These are phyloP conservation scores for Rhododendron vialii DNA, from an alignment of 148 eudicot genomes.

Conservation along the genomic window DNA sequence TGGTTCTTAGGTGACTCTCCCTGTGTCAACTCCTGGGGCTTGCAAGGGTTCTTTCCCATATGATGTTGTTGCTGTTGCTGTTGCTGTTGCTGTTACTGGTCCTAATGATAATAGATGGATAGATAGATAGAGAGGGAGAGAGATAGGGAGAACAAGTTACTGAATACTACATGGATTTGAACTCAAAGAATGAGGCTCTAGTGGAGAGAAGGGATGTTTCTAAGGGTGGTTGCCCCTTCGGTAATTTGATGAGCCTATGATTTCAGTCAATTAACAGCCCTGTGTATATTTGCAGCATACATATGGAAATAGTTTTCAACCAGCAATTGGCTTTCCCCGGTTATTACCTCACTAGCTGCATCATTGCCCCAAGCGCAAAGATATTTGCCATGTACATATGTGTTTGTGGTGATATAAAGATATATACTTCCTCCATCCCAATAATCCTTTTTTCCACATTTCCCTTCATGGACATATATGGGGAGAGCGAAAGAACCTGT, in stretches of 20 bases:
- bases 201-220: constrained; percentile 6
- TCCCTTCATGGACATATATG: neutral
- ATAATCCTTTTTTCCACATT: too few relatives aligned
- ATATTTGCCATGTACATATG: neutral
- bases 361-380: neutral
- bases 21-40: neutral
- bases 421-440: neutral
- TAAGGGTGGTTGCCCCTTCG: constrained; percentile 2
- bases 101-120: too few relatives aligned
- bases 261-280: neutral
- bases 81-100: neutral
- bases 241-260: neutral
- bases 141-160: neutral
- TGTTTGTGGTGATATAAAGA: neutral
- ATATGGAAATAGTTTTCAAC: neutral
- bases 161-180: neutral
- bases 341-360: neutral
- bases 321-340: neutral
- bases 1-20: neutral
- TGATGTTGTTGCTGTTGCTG: neutral
- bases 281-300: neutral
- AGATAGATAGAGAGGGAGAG: neutral
- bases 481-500: neutral
- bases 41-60: neutral
- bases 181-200: neutral